Conservation (phyloP, 352 stramenopile genomes). For the Poterioochromonas sp. region DNA sequence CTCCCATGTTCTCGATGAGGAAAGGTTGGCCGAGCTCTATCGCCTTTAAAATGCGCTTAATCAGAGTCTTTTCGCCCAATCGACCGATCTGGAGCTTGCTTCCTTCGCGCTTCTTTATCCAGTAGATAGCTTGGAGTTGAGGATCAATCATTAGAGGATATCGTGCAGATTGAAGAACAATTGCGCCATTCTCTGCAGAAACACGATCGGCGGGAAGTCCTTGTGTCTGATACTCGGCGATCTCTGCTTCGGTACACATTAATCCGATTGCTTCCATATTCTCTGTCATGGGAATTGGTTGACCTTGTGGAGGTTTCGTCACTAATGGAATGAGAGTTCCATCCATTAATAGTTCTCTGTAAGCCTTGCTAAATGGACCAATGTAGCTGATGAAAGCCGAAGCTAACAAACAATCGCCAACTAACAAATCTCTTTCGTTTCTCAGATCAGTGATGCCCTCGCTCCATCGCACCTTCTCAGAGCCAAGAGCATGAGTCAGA, state of each 20-base stretch:
- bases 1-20: slow-evolving; percentile 75
- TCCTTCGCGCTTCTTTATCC: slow-evolving; percentile 45
- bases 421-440: slow-evolving; percentile 71
- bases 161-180: slow-evolving; percentile 62
- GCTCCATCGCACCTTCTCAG: slow-evolving; percentile 80
- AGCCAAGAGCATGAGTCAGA: slow-evolving; percentile 78
- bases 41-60: slow-evolving; percentile 58
- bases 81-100: slow-evolving; percentile 58
- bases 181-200: slow-evolving; percentile 76
- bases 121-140: slow-evolving; percentile 60
- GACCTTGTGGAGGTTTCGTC: slow-evolving; percentile 47
- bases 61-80: slow-evolving; percentile 65
- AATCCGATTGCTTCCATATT: slow-evolving; percentile 58
- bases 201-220: slow-evolving; percentile 73
- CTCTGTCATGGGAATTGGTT: slow-evolving; percentile 34
- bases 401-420: slow-evolving; percentile 76
- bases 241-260: slow-evolving; percentile 60
- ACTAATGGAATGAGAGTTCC: slow-evolving; percentile 32
- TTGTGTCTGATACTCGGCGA: slow-evolving; percentile 68
- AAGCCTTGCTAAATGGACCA: slow-evolving; percentile 80
- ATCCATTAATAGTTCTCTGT: slow-evolving; percentile 67
- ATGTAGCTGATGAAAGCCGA: slow-evolving; percentile 86
- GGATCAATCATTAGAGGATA: slow-evolving; percentile 77
- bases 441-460: slow-evolving; percentile 75
- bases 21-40: slow-evolving; percentile 65